Evolutionary conservation across 2,329 filamentous ascomycete genomes (phyloP).

Genomic region (Bipolaris victoriae): DNA sequence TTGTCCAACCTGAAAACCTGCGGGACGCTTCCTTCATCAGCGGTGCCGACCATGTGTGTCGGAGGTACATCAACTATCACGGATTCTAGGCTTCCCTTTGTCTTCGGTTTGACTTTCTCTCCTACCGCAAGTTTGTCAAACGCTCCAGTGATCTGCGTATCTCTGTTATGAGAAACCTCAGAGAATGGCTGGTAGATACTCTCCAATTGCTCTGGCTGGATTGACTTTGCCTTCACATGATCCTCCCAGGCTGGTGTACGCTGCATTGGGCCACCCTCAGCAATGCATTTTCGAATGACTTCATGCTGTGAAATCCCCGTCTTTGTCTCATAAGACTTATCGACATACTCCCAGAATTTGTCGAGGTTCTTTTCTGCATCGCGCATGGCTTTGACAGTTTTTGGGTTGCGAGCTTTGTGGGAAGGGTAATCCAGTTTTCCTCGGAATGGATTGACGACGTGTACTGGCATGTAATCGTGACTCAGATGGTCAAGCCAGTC

Average conservation of each 20-base stretch:
- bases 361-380: not conserved
- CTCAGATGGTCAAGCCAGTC: not conserved
- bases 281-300: not conserved
- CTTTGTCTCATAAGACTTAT: not conserved
- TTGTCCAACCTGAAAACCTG: not conserved
- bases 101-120: slow-evolving; percentile 15
- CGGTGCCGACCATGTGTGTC: not conserved
- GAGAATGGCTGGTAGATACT: not conserved
- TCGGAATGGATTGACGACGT: not conserved
- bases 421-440: not conserved
- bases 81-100: not conserved
- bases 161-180: not conserved
- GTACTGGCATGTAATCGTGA: not conserved
- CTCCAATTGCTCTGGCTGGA: not conserved
- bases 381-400: not conserved
- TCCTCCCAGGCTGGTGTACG: not conserved
- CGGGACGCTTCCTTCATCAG: too few relatives aligned
- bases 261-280: not conserved
- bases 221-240: not conserved
- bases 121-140: slow-evolving; percentile 2
- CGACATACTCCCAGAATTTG: not conserved
- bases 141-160: slow-evolving; percentile 8
- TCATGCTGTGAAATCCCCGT: not conserved
- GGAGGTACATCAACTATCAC: not conserved
- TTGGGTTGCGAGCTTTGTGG: not conserved